Base-by-base conservation (phyloP, 257 asterid species). In the Euphrasia confusa region DNA sequence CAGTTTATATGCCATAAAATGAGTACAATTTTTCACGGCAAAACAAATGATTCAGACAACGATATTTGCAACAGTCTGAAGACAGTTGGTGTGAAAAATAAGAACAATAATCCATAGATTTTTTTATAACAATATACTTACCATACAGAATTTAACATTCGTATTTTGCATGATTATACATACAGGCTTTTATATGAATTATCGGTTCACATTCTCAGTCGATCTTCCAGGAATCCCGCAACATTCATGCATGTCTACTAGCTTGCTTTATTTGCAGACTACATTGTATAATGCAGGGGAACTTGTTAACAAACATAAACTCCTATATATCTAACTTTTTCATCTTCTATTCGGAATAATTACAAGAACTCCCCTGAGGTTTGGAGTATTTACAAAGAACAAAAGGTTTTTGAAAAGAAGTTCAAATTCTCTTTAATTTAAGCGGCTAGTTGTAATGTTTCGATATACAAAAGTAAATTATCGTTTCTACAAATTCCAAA, bases 251-350 rank as follows among this genome's bases (percentile, higher is more conserved):
- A 2, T 63, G 35, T 24, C 68, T 1, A 59, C 69, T 68, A 75
- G 80, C 77, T 75, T 18, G 67, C 48, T 65, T 71, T 39, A 35
- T 65, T 73, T 14, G 72, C 71, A 75, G 76, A 66, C 83, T 78
- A 58, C 80, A 69, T 35, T 35, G 2, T 0, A 4, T 32, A 35
- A 65, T 58, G 57, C 5, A 50, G 32, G 26, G 11, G 13, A 32
- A 39, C 40, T 39, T 21, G 18, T 64, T 32, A 44, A 59, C 64
- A 5, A 21, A 27, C 58, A 54, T 4, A 15, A 14, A 24, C 1
- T 2, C 3, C 7, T 1, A 13, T 47, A 12, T 48, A 14, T 28
- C 14, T 24, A 0, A 4, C 0, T 2, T 14, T 48, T 48, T 11
- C 17, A 48, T 48, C 14, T 1, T 13, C 54, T 48, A n/a, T 48